Evolutionary conservation across 1,284 basidiomycete species (phyloP).

Genomic region (Fomitopsis palustris): DNA sequence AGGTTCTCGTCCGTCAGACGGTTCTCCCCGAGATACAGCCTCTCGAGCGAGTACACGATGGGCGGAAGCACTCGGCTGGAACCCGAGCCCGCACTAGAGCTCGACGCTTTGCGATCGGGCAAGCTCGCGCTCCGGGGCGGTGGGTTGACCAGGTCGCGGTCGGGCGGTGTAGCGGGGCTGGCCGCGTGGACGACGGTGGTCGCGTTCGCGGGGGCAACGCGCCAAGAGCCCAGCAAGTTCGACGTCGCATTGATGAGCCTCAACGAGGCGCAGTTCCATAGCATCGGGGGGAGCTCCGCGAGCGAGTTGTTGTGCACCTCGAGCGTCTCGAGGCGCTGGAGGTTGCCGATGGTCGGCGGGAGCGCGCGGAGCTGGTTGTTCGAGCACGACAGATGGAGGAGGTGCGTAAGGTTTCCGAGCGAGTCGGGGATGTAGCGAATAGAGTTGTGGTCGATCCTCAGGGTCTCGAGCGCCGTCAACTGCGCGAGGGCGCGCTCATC

Average conservation of each 20-base stretch:
- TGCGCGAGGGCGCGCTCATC: conserved; percentile 73
- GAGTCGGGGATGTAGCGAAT: conserved; percentile 84
- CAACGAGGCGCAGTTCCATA: conserved; percentile 87
- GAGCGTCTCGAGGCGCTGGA: conserved; percentile 75
- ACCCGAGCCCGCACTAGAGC: conserved; percentile 27
- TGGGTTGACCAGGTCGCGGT: conserved; percentile 4
- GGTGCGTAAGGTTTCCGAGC: conserved; percentile 68
- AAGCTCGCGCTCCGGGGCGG: conserved; percentile 6
- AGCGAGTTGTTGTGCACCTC: conserved; percentile 94
- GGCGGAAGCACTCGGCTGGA: conserved; percentile 48
- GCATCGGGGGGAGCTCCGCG: conserved; percentile 65
- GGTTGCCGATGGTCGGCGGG: conserved; percentile 74
- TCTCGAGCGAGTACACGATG: conserved; percentile 70
- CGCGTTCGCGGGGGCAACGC: conserved; percentile 45
- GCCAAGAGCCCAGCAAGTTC: conserved; percentile 80
- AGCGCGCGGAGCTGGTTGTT: conserved; percentile 86
- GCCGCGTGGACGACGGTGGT: conserved; percentile 7
- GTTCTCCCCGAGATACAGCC: conserved; percentile 90
- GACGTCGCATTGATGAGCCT: conserved; percentile 83
- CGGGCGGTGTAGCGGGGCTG: conserved; percentile 9
- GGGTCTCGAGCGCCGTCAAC: conserved; percentile 67
- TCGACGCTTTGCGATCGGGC: conserved; percentile 44
- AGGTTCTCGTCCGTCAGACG: conserved; percentile 82
- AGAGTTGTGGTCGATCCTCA: conserved; percentile 85
- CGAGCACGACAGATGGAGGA: conserved; percentile 80